Conservation (phyloP, 148 eudicot species). For the Chenopodium suecicum region DNA sequence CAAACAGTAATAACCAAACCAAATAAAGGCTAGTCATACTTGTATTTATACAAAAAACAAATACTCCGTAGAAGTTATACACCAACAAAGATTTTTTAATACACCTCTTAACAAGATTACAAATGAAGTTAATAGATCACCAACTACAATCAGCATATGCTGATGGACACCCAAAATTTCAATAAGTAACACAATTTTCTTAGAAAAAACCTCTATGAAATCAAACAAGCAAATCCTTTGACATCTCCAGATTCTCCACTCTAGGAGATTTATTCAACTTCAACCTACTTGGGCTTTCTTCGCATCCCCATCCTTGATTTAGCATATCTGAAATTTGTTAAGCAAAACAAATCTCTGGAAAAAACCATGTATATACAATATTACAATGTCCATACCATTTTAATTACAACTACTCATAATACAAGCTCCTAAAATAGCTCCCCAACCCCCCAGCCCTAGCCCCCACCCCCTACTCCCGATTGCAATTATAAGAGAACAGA, state of each 20-base stretch:
- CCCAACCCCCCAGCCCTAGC: too few relatives aligned
- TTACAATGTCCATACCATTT: too few relatives aligned
- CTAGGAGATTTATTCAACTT: not conserved
- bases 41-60: too few relatives aligned
- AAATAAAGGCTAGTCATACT: too few relatives aligned
- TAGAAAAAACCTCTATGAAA: not conserved
- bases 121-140: not conserved
- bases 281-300: conserved; percentile 50
- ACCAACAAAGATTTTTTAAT: not conserved
- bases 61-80: not conserved
- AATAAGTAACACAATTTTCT: not conserved
- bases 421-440: too few relatives aligned
- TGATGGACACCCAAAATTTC: not conserved
- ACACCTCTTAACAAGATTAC: not conserved
- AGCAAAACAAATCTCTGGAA: conserved; percentile 27
- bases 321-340: conserved; percentile 66
- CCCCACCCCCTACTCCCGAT: too few relatives aligned
- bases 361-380: too few relatives aligned
- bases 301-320: conserved; percentile 94
- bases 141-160: not conserved
- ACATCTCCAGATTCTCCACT: not conserved
- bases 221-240: not conserved
- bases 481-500: not conserved
- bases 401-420: too few relatives aligned
- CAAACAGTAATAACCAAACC: too few relatives aligned